A percentile compares a stretch with the other conserved stretches of the same genome.
These are phyloP conservation scores for Globisporangium recalcitrans DNA, from an alignment of 352 stramenopile genomes.

Conservation along the genomic window DNA sequence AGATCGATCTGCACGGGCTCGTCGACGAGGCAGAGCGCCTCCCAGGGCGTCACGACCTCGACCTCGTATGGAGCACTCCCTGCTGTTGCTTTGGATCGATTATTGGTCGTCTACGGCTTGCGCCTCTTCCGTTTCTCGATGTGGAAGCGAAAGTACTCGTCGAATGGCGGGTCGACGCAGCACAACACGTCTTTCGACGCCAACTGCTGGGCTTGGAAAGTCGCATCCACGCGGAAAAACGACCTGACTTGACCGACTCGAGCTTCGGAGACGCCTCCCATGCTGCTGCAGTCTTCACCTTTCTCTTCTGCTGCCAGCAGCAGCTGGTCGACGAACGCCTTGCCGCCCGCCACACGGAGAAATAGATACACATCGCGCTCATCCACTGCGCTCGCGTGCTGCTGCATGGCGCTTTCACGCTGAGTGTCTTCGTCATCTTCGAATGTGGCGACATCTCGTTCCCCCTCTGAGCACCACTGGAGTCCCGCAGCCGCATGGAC, in stretches of 20 bases:
- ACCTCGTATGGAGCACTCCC: conserved; percentile 38
- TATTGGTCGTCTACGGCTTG: background rate
- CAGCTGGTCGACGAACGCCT: conserved; percentile 74
- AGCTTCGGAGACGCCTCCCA: conserved; percentile 13
- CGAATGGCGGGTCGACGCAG: conserved; percentile 58
- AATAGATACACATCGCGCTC: conserved; percentile 35
- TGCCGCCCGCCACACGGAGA: conserved; percentile 47
- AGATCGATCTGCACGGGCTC: conserved; percentile 57
- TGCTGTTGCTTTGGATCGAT: conserved; percentile 9
- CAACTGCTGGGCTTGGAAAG: conserved; percentile 57
- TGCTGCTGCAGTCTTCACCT: conserved; percentile 13
- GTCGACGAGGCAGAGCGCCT: conserved; percentile 60
- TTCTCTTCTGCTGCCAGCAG: conserved; percentile 29
- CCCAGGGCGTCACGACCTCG: conserved; percentile 56
- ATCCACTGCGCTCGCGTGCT: conserved; percentile 5
- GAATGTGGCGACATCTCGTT: background rate
- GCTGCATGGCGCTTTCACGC: background rate
- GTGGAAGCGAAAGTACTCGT: conserved; percentile 59
- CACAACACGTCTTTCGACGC: conserved; percentile 39
- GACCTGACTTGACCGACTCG: conserved; percentile 38
- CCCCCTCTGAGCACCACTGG: background rate
- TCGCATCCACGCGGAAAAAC: conserved; percentile 50
- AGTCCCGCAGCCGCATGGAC: conserved; percentile 16
- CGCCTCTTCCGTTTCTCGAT: conserved; percentile 34
- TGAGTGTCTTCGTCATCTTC: background rate